phyloP scores from a whole-genome alignment of 2,329 filamentous ascomycete species.

The Xylariales sp. region DNA sequence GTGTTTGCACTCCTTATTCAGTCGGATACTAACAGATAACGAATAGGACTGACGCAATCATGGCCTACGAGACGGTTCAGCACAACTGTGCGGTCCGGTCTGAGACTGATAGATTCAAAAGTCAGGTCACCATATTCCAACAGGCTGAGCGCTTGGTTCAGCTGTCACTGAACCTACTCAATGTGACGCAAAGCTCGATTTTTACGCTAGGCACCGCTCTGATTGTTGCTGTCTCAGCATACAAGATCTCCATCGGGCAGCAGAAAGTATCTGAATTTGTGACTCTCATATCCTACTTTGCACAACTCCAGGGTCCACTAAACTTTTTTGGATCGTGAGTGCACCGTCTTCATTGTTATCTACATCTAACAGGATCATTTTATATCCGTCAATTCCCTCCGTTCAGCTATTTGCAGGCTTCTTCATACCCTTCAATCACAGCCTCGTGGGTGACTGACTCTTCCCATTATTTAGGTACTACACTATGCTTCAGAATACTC shows the following conservation, averaged over 20 bases:
- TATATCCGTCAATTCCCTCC: too few relatives aligned
- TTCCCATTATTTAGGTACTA: too few relatives aligned
- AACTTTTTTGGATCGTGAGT: slow-evolving; percentile 59
- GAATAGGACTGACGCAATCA: slow-evolving; percentile 37
- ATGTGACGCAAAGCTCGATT: slow-evolving; percentile 59
- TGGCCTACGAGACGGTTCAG: slow-evolving; percentile 54
- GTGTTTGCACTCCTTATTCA: too few relatives aligned
- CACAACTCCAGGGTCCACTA: slow-evolving; percentile 41
- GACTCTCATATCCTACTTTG: slow-evolving; percentile 31
- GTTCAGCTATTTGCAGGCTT: too few relatives aligned
- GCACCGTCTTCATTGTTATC: too few relatives aligned
- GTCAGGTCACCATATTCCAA: slow-evolving; percentile 53
- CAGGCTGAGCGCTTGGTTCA: slow-evolving; percentile 52
- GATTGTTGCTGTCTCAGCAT: slow-evolving; percentile 58
- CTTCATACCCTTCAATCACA: too few relatives aligned
- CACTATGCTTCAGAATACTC: slow-evolving; percentile 39
- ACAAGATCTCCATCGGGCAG: slow-evolving; percentile 53
- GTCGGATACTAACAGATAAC: too few relatives aligned
- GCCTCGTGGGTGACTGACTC: too few relatives aligned
- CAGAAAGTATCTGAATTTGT: slow-evolving; percentile 53
- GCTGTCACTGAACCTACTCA: slow-evolving; percentile 53
- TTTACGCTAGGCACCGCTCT: slow-evolving; percentile 57
- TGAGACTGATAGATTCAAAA: slow-evolving; percentile 53
- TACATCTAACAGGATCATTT: too few relatives aligned
- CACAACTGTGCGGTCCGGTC: slow-evolving; percentile 59